Percentiles rank a stretch among this genome's conserved stretches.
phyloP scores from a whole-genome alignment of 495 filamentous ascomycete species.

The Hapsidospora chrysogenum region DNA sequence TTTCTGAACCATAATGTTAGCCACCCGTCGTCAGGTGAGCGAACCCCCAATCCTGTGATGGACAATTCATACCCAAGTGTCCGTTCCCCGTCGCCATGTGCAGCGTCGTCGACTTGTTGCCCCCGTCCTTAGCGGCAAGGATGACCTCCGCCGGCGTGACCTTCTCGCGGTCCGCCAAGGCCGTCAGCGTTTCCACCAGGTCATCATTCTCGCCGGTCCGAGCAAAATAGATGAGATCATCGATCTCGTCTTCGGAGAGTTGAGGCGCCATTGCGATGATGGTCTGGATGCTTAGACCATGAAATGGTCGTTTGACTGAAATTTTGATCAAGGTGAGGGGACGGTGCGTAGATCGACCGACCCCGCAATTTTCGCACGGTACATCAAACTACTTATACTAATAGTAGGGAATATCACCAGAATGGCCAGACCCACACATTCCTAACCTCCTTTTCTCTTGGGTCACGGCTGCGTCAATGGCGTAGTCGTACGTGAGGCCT shows the following conservation, averaged over 20 bases:
- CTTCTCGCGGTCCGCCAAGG: conserved; percentile 37
- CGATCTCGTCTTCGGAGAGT: conserved; percentile 59
- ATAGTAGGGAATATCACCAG: too few relatives aligned
- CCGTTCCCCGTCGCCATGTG: conserved; percentile 90
- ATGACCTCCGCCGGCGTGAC: conserved; percentile 39
- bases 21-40: too few relatives aligned
- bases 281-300: neutral
- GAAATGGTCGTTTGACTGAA: conserved; percentile 1
- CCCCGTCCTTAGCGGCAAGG: conserved; percentile 45
- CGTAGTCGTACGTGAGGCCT: neutral
- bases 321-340: conserved; percentile 2
- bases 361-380: conserved; percentile 3
- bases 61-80: conserved; percentile 56
- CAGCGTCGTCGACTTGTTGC: conserved; percentile 50
- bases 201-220: conserved; percentile 59
- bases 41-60: too few relatives aligned
- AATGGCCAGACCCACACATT: too few relatives aligned
- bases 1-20: too few relatives aligned
- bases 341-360: neutral
- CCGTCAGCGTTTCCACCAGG: conserved; percentile 40
- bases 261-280: conserved; percentile 24
- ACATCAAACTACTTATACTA: too few relatives aligned
- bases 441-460: neutral
- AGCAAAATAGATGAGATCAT: conserved; percentile 75
- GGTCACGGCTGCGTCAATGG: conserved; percentile 3